phyloP scores from a whole-genome alignment of 257 asterid genomes.

The Fraxinus excelsior region DNA sequence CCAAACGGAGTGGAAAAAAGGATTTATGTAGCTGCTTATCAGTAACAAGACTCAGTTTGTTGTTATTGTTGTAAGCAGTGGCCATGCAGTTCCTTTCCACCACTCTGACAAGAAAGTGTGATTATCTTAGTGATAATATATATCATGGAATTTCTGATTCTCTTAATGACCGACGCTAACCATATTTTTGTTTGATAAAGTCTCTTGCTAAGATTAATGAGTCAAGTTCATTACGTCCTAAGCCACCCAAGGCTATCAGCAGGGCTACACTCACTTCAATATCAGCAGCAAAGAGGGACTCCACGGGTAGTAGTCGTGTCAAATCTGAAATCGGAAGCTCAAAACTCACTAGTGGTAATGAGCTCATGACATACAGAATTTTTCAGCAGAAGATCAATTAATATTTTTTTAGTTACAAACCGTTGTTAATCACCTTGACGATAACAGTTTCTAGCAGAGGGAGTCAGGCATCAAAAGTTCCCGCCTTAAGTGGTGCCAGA shows the following conservation, averaged over 20 bases:
- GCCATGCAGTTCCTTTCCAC: neutral
- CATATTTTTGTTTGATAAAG: conserved; percentile 30
- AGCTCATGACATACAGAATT: conserved; percentile 15
- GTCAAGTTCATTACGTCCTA: conserved; percentile 38
- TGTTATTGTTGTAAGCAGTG: neutral
- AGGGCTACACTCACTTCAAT: conserved; percentile 41
- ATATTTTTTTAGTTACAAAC: neutral
- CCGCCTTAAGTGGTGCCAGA: conserved; percentile 45
- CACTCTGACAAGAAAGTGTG: neutral
- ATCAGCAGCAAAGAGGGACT: conserved; percentile 52
- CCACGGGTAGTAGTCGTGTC: conserved; percentile 45
- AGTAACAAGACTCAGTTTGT: neutral
- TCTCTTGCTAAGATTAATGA: conserved; percentile 42
- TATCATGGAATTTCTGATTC: conserved; percentile 16
- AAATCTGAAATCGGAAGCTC: conserved; percentile 55
- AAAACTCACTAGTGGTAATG: conserved; percentile 42
- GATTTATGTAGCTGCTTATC: neutral
- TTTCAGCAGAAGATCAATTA: neutral
- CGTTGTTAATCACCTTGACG: conserved; percentile 23
- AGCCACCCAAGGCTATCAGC: conserved; percentile 51
- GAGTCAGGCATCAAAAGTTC: conserved; percentile 55
- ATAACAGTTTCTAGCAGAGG: conserved; percentile 49
- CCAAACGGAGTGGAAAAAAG: neutral
- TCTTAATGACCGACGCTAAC: conserved; percentile 16
- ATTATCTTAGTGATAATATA: neutral